Evolutionary conservation across 441 rosid genomes (phyloP).

Genomic region (Erodium moschatum): DNA sequence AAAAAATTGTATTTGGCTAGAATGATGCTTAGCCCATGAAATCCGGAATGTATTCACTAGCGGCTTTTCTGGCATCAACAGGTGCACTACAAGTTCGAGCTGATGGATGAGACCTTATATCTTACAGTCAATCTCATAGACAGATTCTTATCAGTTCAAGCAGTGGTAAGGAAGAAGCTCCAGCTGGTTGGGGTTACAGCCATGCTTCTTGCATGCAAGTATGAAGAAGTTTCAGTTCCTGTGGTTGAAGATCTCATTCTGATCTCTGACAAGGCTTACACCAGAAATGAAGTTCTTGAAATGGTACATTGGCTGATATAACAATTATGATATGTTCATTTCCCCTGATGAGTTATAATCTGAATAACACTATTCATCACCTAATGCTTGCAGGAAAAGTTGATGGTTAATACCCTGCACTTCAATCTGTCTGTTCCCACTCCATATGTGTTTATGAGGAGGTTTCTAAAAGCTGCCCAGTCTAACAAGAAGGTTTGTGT

Average conservation of each 20-base stretch:
- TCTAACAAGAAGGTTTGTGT: constrained; percentile 59
- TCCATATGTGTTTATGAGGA: constrained; percentile 72
- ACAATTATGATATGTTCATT: not conserved
- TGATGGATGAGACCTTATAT: constrained; percentile 89
- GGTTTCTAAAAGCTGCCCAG: constrained; percentile 80
- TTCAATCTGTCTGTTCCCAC: constrained; percentile 79
- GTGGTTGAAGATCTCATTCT: constrained; percentile 82
- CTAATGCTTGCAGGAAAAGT: constrained; percentile 46
- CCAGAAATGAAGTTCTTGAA: constrained; percentile 69
- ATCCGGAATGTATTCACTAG: not conserved
- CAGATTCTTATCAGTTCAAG: constrained; percentile 61
- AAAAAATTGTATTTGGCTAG: not conserved
- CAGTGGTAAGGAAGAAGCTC: constrained; percentile 67
- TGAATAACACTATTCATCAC: not conserved
- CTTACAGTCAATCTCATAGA: constrained; percentile 76
- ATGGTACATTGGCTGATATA: constrained; percentile 40
- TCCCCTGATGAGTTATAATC: not conserved
- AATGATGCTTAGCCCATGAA: not conserved
- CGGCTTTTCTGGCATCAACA: constrained; percentile 24
- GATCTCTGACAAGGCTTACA: constrained; percentile 84
- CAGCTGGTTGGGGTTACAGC: constrained; percentile 90
- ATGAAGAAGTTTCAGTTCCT: constrained; percentile 92
- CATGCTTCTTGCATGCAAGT: constrained; percentile 88
- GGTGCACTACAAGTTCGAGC: constrained; percentile 94
- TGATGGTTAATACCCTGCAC: constrained; percentile 63